Conservation (phyloP, 2,329 filamentous ascomycete genomes). For the Penicillium sp. region DNA sequence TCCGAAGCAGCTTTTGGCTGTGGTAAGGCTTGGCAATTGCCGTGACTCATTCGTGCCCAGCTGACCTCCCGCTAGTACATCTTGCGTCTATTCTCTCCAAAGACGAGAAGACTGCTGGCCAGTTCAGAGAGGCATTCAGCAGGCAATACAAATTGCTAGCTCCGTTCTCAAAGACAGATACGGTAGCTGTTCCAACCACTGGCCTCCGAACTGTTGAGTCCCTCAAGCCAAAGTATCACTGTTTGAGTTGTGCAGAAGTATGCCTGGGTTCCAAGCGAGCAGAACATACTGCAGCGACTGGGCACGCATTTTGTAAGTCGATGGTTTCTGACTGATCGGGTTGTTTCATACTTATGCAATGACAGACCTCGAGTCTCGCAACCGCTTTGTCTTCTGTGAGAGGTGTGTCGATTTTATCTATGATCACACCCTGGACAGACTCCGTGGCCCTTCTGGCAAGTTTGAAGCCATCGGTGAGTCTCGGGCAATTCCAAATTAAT, state of each 20-base stretch:
- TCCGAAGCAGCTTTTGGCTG: constrained; percentile 44
- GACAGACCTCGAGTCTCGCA: constrained; percentile 44
- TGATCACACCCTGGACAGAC: constrained; percentile 41
- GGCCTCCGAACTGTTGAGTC: constrained; percentile 27
- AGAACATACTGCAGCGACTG: constrained; percentile 39
- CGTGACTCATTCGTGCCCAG: background rate
- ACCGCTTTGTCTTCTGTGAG: constrained; percentile 42
- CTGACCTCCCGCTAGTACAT: constrained; percentile 38
- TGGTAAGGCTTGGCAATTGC: constrained; percentile 31
- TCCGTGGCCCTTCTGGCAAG: constrained; percentile 27
- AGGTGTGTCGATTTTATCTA: constrained; percentile 45
- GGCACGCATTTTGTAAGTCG: constrained; percentile 44
- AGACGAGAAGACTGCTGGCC: constrained; percentile 33
- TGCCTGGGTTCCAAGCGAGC: constrained; percentile 34
- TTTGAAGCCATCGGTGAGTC: constrained; percentile 16
- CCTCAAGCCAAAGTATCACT: constrained; percentile 43
- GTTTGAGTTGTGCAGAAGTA: constrained; percentile 39
- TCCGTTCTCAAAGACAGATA: constrained; percentile 27
- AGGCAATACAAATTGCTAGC: constrained; percentile 34
- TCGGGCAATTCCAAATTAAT: background rate
- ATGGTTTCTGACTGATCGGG: background rate
- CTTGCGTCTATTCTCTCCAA: constrained; percentile 35
- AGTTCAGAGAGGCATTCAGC: constrained; percentile 38
- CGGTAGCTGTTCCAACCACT: constrained; percentile 21
- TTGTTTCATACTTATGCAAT: constrained; percentile 8